Base-by-base conservation (phyloP, 345 rosid genomes). In the Cardamine resedifolia region DNA sequence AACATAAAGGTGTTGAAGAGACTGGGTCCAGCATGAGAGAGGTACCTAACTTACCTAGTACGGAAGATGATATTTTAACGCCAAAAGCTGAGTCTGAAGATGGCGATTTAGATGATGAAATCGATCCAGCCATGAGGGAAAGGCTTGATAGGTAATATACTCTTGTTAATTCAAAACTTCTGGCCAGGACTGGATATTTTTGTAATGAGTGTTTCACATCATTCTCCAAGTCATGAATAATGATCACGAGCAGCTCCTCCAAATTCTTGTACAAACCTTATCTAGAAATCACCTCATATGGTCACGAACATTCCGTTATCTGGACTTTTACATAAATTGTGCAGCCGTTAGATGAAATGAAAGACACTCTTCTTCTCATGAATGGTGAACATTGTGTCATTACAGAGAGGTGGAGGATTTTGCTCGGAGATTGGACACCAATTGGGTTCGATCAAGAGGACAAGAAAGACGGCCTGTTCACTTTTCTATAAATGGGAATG, bases 321-420 rank as follows among this genome's bases (percentile, higher is more conserved):
- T 6, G 31, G 39, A 45, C 0, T 6, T 47, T 64, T 64, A 47
- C 28, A 11, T 64, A 31, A 47, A 19, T 47, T 19, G 24, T 19
- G 27, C 19, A 28, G 55, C 28, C 10, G 5, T 48, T n/a, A 47
- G 38, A 41, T 51, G 71, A 63, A 63, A 66, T 57, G 34, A 41
- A 30, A 47, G 43, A 59, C 6, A 55, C 31, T 55, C 31, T 55
- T 59, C 16, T 53, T 53, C 34, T 50, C 38, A 38, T 70, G 36
- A 55, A 43, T 60, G 41, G 69, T 68, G 74, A 44, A 44, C 16
- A 8, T 31, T 33, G 23, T 64, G 58, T 73, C 30, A 27, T 18
- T 52, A 27, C 66, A 92, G 98, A 80, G 98, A 92, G 80, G 96
- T 90, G 24, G 98, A 85, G 77, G 98, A 90, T 71, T 93, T 90